phyloP scores from a whole-genome alignment of 768 basidiomycete species.

The Lentinula sp. region DNA sequence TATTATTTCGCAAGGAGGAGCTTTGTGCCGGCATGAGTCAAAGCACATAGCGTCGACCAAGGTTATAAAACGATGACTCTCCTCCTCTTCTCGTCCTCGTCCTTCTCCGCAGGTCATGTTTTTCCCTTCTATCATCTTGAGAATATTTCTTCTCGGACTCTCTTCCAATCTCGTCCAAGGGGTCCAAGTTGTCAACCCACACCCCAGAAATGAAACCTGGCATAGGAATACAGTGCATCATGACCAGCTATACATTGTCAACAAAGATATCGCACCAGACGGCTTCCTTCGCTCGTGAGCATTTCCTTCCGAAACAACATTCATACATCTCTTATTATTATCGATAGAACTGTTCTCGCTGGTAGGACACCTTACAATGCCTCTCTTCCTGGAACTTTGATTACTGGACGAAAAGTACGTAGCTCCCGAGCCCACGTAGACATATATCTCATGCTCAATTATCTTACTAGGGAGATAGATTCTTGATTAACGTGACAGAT shows the following conservation, averaged over 20 bases:
- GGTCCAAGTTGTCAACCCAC: background rate
- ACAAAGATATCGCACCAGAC: conserved; percentile 7
- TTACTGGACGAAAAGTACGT: conserved; percentile 22
- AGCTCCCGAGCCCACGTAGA: background rate
- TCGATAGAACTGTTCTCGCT: conserved; percentile 24
- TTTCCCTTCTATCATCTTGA: no score
- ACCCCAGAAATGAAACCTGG: background rate
- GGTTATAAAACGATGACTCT: no score
- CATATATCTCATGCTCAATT: background rate
- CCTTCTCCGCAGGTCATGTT: no score
- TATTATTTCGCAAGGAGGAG: no score
- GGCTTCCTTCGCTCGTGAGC: conserved; percentile 10
- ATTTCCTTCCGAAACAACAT: background rate
- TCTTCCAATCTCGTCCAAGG: background rate
- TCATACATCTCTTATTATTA: background rate
- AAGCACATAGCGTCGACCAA: no score
- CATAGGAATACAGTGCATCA: background rate
- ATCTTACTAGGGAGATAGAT: conserved; percentile 29
- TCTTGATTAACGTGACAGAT: conserved; percentile 42
- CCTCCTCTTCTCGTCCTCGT: no score
- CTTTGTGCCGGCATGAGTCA: no score
- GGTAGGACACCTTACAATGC: conserved; percentile 14
- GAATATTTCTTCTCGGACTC: background rate
- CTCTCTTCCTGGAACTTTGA: conserved; percentile 23
- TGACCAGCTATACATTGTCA: conserved; percentile 6